These are phyloP conservation scores for Eucalyptus brandiana DNA, from an alignment of 345 rosid species.

Conservation along the genomic window DNA sequence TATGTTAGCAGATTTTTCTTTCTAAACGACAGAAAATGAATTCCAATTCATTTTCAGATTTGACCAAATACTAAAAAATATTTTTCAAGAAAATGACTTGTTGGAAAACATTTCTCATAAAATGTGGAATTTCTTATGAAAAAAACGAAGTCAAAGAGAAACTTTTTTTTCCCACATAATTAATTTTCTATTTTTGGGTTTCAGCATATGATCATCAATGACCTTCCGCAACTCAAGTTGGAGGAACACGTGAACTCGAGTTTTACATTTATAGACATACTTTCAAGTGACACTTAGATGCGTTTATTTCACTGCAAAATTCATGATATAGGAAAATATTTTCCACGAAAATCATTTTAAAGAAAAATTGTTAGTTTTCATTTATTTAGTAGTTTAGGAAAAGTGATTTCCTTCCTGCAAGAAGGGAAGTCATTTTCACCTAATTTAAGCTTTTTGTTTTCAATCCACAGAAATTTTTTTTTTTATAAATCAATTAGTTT, in stretches of 20 bases:
- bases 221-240: not conserved
- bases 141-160: not conserved
- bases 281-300: not conserved
- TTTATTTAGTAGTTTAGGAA: not conserved
- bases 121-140: not conserved
- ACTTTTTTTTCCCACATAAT: not conserved
- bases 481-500: not conserved
- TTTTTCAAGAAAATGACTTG: not conserved
- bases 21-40: not conserved
- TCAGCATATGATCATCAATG: not conserved
- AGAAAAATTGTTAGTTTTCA: not conserved
- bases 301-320: not conserved
- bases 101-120: not conserved
- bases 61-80: not conserved
- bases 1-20: not conserved
- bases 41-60: not conserved
- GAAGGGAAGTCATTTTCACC: not conserved
- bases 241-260: not conserved
- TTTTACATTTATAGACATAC: not conserved
- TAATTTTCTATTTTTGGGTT: not conserved
- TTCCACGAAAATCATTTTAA: not conserved
- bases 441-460: not conserved
- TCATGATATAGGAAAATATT: not conserved
- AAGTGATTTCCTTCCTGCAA: not conserved
- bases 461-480: rapidly evolving